Evolutionary conservation across 495 filamentous ascomycete genomes (phyloP).

Genomic region (Penicillium pulvis): DNA sequence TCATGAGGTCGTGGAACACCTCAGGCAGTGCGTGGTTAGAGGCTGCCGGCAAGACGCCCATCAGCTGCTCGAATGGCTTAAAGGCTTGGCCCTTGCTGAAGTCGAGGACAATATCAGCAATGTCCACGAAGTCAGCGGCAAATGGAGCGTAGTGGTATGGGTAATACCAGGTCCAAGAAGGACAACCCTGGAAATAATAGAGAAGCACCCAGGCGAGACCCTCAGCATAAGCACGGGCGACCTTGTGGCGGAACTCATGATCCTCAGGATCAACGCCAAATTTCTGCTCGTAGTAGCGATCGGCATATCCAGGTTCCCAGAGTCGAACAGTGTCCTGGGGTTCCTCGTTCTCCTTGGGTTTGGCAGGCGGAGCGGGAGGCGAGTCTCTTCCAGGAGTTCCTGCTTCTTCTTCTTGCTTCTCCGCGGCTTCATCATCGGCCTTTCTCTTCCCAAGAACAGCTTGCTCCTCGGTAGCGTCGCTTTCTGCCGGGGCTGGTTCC

Average conservation of each 20-base stretch:
- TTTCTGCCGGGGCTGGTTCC: constrained; percentile 9
- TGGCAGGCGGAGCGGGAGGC: constrained; percentile 40
- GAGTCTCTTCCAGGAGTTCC: constrained; percentile 61
- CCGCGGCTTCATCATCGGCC: constrained; percentile 53
- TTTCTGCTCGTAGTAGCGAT: constrained; percentile 97
- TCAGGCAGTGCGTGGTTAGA: constrained; percentile 89
- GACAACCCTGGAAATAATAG: constrained; percentile 98
- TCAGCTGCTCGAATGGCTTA: constrained; percentile 93
- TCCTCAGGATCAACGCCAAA: constrained; percentile 85
- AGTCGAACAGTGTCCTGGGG: constrained; percentile 81
- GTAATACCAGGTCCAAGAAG: constrained; percentile 98
- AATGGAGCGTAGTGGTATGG: constrained; percentile 98
- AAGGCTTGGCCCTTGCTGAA: constrained; percentile 90
- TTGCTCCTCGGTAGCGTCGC: constrained; percentile 32
- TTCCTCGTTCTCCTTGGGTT: constrained; percentile 56
- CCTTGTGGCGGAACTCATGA: constrained; percentile 84
- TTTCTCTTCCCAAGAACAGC: constrained; percentile 64
- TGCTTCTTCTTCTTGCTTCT: constrained; percentile 58
- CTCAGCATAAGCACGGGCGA: constrained; percentile 92
- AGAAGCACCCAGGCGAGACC: constrained; percentile 96
- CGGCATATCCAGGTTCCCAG: constrained; percentile 94
- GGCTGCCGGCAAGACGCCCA: constrained; percentile 93
- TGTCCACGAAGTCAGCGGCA: constrained; percentile 88
- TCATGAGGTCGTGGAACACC: constrained; percentile 88
- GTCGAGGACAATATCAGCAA: constrained; percentile 72